Evolutionary conservation across 225 moss, liverwort and hornwort genomes (phyloP), one percentile per base, ranked within the genome.

Genomic region (Pseudoscleropodium purum): DNA sequence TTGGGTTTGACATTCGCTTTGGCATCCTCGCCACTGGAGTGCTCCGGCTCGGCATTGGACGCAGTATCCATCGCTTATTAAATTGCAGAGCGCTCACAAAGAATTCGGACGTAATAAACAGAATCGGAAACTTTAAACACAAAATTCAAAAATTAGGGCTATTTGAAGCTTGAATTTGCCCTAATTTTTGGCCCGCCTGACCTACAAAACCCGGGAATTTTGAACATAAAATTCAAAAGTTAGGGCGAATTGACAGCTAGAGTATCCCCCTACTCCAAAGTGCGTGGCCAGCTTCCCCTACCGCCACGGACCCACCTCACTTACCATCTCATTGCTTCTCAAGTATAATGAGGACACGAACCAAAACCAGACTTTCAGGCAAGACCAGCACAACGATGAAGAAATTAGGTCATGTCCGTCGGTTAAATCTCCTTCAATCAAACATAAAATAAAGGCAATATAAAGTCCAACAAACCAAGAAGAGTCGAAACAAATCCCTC

Each of bases 1-100:
- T 95, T 96, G 19, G 88, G 85, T 49, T 79, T 90, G 33, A 81
- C 96, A 86, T 92, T 95, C 29, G 87, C n/a, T 62, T 79, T 87
- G 29, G 87, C 60, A 21, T 92, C 94, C 60, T 92, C 93, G 31
- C 74, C 84, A 47, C 88, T 82, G 72, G 87, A 74, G 70, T 85
- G 85, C 84, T 93, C 91, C 61, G 63, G 59, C 41, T 91, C 89
- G 41, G 90, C 89, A 87, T 65, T 91, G 67, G 81, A 76, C n/a
- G 88, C 81, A 72, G 88, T 60, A 65, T 92, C 90, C 94, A 94
- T 94, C 25, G 87, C 88, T n/a, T 67, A 33, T 18, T 56, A 45
- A 66, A 63, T 47, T 70, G 81, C 81, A 75, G 80, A 56, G 49
- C 41, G 41, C 56, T 79, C 47, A 25, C 69, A 19, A 26, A 16